phyloP scores from a whole-genome alignment of 805 yeast genomes.

The Priceomyces haplophilus region DNA sequence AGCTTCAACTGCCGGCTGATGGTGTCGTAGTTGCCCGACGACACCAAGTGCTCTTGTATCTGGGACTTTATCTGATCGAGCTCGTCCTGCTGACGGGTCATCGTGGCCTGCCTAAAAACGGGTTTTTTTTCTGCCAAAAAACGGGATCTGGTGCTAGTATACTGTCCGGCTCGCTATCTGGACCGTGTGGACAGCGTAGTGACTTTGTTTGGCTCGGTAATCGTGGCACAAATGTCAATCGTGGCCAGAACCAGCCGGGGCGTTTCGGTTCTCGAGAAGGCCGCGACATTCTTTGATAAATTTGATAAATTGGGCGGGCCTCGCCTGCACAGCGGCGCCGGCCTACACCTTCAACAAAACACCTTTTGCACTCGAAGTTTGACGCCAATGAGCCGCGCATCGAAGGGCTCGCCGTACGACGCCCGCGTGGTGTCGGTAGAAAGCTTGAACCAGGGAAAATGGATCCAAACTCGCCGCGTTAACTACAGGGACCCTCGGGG shows the following conservation, averaged over 20 bases:
- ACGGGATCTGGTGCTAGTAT: too few species aligned
- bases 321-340: slow-evolving; percentile 1
- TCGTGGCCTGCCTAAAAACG: slow-evolving; percentile 3
- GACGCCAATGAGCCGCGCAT: background rate
- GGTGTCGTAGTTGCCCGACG: slow-evolving; percentile 78
- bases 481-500: slow-evolving; percentile 75
- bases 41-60: slow-evolving; percentile 67
- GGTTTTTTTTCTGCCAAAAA: background rate
- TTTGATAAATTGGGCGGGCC: too few species aligned
- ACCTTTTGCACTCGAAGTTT: background rate
- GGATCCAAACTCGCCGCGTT: slow-evolving; percentile 58
- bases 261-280: too few species aligned
- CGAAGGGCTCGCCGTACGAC: slow-evolving; percentile 33
- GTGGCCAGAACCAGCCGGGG: too few species aligned
- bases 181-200: too few species aligned
- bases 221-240: too few species aligned
- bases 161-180: too few species aligned
- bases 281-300: too few species aligned
- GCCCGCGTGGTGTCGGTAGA: slow-evolving; percentile 32
- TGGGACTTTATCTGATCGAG: slow-evolving; percentile 50
- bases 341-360: background rate
- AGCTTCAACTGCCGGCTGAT: slow-evolving; percentile 62
- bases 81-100: slow-evolving; percentile 33
- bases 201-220: too few species aligned
- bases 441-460: slow-evolving; percentile 37